Percentiles rank a stretch among this genome's conserved stretches.
phyloP scores from a whole-genome alignment of 179 eudicot genomes.

The Drosera spatulata region DNA sequence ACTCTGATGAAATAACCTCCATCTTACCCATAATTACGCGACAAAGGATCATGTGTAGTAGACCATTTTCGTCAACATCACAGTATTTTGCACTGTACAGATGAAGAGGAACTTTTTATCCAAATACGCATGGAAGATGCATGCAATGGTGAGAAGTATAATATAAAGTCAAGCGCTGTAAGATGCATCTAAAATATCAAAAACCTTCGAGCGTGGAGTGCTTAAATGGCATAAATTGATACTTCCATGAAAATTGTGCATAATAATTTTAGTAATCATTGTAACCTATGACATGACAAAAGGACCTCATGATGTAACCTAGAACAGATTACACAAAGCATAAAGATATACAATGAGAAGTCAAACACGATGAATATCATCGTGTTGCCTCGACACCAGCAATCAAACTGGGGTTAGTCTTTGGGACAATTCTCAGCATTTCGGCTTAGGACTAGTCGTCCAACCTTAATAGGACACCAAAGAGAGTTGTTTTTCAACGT shows the following conservation, averaged over 20 bases:
- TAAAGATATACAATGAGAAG: background rate
- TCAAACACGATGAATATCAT: background rate
- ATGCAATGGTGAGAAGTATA: background rate
- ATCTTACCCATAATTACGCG: constrained; percentile 92
- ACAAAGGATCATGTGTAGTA: constrained; percentile 66
- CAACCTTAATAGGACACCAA: no score
- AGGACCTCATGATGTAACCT: background rate
- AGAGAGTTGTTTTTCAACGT: background rate
- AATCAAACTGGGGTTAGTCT: background rate
- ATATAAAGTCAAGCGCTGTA: background rate
- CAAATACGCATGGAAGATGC: background rate
- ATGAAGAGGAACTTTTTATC: constrained; percentile 6
- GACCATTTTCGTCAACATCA: constrained; percentile 95
- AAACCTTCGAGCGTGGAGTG: no score
- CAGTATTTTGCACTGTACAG: constrained; percentile 50
- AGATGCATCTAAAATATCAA: no score
- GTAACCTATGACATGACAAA: background rate
- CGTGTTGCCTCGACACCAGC: background rate
- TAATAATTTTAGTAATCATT: background rate
- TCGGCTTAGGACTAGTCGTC: no score
- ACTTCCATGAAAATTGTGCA: no score
- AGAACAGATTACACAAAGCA: background rate
- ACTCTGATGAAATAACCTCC: constrained; percentile 72
- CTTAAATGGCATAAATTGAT: no score
- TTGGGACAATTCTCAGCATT: background rate